Percentiles rank a stretch among this genome's conserved stretches.
phyloP scores from a whole-genome alignment of 1,284 basidiomycete genomes.

The Cryptococcus sp. region DNA sequence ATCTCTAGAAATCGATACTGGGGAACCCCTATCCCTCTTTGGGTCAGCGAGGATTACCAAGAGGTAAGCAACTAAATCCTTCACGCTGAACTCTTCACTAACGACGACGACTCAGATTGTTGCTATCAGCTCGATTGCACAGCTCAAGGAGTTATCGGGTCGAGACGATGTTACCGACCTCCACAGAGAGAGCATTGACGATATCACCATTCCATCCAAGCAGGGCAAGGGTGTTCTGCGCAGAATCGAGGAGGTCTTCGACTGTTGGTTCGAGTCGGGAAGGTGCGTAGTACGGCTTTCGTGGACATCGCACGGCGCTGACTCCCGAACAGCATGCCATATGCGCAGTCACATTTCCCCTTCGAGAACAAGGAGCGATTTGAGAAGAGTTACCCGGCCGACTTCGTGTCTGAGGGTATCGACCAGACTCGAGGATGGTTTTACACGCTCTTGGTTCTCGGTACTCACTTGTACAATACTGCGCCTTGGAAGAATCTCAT shows the following conservation, averaged over 20 bases:
- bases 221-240: constrained; percentile 86
- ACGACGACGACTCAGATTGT: constrained; percentile 63
- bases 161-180: constrained; percentile 84
- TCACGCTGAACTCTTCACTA: not conserved
- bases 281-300: constrained; percentile 61
- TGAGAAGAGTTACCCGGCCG: constrained; percentile 86
- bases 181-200: constrained; percentile 92
- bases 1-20: constrained; percentile 98
- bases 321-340: constrained; percentile 78
- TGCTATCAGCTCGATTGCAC: constrained; percentile 81
- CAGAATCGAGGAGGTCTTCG: constrained; percentile 95
- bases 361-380: constrained; percentile 82
- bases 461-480: constrained; percentile 87
- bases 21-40: constrained; percentile 97
- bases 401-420: constrained; percentile 97
- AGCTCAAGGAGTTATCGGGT: constrained; percentile 87
- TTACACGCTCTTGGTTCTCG: constrained; percentile 95
- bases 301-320: not conserved
- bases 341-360: constrained; percentile 95
- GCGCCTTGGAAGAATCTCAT: constrained; percentile 99
- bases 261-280: constrained; percentile 99
- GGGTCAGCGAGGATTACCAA: constrained; percentile 90
- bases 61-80: constrained; percentile 62
- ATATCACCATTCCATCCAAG: constrained; percentile 93
- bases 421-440: constrained; percentile 98